Conservation (phyloP, 352 stramenopile genomes). For the Pythium rishiriense region DNA sequence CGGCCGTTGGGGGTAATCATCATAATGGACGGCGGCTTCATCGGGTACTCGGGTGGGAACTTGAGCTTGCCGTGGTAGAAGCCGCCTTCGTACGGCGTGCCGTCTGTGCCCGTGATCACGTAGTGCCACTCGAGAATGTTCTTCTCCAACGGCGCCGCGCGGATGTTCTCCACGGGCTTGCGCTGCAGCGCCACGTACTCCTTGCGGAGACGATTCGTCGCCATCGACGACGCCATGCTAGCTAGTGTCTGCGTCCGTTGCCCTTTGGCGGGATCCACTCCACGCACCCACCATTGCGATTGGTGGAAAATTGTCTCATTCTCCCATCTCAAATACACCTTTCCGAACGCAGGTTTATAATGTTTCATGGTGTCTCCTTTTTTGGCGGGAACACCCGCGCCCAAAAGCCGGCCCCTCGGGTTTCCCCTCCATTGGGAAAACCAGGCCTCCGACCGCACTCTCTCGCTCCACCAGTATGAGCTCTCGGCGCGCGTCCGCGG, state of each 20-base stretch:
- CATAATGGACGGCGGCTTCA: conserved; percentile 93
- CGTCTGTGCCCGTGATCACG: conserved; percentile 76
- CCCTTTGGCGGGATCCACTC: neutral
- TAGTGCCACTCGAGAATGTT: conserved; percentile 98
- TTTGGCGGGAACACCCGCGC: conserved; percentile 29
- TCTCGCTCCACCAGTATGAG: conserved; percentile 65
- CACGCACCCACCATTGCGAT: conserved; percentile 5
- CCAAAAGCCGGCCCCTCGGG: neutral
- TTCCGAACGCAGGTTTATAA: conserved; percentile 2
- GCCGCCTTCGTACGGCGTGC: conserved; percentile 80
- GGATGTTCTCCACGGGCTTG: conserved; percentile 88
- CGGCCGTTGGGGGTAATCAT: conserved; percentile 94
- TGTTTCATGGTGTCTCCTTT: neutral
- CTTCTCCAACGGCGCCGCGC: conserved; percentile 81
- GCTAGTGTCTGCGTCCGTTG: too few species aligned
- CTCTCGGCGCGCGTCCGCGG: conserved; percentile 35
- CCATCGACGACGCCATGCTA: conserved; percentile 82
- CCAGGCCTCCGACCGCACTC: too few species aligned
- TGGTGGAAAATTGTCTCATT: conserved; percentile 22
- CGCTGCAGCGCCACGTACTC: conserved; percentile 89
- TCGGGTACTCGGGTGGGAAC: conserved; percentile 93
- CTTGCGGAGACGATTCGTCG: conserved; percentile 88
- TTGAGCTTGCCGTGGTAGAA: conserved; percentile 91
- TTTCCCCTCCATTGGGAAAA: neutral
- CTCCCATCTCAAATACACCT: conserved; percentile 4